Evolutionary conservation across 306 rosid genomes (phyloP).

Genomic region (barrel medic (Medicago truncatula)): MtrunA17r5.0-ANR NC_053045.1:25367501-25368000

Average conservation of each 20-base stretch:
- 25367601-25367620: conserved; percentile 17
- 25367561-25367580: conserved; percentile 72
- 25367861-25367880: too few species aligned
- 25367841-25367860: too few species aligned
- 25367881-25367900: too few species aligned
- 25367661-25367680: neutral
- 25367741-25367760: too few species aligned
- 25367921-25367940: conserved; percentile 74
- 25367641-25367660: too few species aligned
- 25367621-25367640: conserved; percentile 1
- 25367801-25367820: too few species aligned
- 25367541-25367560: conserved; percentile 71
- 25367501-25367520: conserved; percentile 63
- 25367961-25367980: conserved; percentile 78
- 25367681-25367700: too few species aligned
- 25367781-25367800: too few species aligned
- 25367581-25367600: conserved; percentile 87
- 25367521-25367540: conserved; percentile 76
- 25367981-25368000: conserved; percentile 82
- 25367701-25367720: too few species aligned
- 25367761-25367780: too few species aligned
- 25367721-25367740: too few species aligned
- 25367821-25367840: too few species aligned
- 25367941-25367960: conserved; percentile 79
- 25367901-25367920: neutral